These are phyloP conservation scores for Euphorbia tirucalli DNA, from an alignment of 345 rosid species.

Conservation along the genomic window DNA sequence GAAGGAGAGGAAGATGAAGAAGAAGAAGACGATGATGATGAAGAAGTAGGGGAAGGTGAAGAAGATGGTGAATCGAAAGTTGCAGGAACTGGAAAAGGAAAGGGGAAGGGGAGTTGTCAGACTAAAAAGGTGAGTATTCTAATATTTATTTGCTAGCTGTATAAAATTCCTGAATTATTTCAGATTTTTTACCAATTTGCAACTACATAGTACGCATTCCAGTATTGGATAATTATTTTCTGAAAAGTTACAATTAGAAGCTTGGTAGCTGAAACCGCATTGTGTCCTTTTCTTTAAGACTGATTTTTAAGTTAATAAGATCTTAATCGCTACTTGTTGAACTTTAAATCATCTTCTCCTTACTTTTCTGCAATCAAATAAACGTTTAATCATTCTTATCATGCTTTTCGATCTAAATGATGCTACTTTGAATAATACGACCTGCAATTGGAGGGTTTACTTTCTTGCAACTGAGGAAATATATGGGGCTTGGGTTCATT, in stretches of 20 bases:
- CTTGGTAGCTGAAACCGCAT: background rate
- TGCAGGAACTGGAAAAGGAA: conserved; percentile 9
- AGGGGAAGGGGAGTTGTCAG: conserved; percentile 39
- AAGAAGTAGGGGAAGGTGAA: conserved; percentile 19
- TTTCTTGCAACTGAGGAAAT: background rate
- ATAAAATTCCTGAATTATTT: background rate
- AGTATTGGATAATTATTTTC: background rate
- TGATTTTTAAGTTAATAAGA: no score
- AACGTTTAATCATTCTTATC: background rate
- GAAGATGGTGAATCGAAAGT: no score
- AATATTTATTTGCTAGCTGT: background rate
- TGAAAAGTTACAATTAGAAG: background rate
- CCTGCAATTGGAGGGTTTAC: background rate
- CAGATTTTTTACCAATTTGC: background rate
- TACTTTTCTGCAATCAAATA: background rate
- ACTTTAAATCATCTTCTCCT: background rate
- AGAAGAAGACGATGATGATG: conserved; percentile 20
- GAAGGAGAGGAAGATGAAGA: conserved; percentile 29
- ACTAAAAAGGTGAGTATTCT: conserved; percentile 59
- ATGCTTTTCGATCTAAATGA: background rate
- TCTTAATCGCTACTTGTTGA: background rate
- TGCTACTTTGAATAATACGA: background rate
- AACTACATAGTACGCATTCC: background rate
- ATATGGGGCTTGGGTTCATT: background rate
- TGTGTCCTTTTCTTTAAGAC: background rate